Percentiles rank a stretch among this genome's conserved stretches.
Evolutionary conservation across 1,139 yeast genomes (phyloP).

Genomic region (Saccharomyces hybrid): DNA sequence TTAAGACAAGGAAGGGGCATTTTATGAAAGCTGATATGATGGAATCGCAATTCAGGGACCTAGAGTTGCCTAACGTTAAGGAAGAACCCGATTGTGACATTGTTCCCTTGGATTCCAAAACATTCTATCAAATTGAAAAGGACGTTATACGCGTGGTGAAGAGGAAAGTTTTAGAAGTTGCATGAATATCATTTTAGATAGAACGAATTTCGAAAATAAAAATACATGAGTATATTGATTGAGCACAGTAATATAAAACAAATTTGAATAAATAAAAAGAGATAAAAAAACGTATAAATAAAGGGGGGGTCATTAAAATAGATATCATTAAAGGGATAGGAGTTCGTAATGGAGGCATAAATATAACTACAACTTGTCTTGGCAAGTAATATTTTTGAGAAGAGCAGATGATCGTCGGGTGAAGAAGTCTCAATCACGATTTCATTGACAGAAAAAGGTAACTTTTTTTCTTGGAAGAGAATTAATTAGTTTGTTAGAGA

Average conservation of each 20-base stretch:
- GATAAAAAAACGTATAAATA: not conserved
- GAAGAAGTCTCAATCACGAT: not conserved
- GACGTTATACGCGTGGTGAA: slow-evolving; percentile 29
- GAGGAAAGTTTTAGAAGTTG: slow-evolving; percentile 2
- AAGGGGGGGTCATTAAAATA: not conserved
- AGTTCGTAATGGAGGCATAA: not conserved
- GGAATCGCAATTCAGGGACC: slow-evolving; percentile 61
- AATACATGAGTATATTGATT: not conserved
- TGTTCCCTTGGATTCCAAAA: slow-evolving; percentile 34
- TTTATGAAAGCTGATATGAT: slow-evolving; percentile 86
- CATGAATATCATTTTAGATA: not conserved
- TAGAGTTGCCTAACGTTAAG: slow-evolving; percentile 57
- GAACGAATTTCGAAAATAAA: not conserved
- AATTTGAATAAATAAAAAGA: not conserved
- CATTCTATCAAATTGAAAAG: slow-evolving; percentile 38
- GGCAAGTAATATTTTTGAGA: not conserved
- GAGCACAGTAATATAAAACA: not conserved
- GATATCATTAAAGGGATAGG: not conserved
- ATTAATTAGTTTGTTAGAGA: not conserved
- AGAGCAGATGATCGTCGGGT: not conserved
- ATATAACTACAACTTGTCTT: not conserved
- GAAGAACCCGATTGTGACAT: slow-evolving; percentile 30
- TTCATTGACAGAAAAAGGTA: not conserved
- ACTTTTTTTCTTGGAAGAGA: no score
- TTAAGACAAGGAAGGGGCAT: slow-evolving; percentile 58